Evolutionary conservation across 768 basidiomycete genomes (phyloP).

Genomic region (Pluteus cervinus): DNA sequence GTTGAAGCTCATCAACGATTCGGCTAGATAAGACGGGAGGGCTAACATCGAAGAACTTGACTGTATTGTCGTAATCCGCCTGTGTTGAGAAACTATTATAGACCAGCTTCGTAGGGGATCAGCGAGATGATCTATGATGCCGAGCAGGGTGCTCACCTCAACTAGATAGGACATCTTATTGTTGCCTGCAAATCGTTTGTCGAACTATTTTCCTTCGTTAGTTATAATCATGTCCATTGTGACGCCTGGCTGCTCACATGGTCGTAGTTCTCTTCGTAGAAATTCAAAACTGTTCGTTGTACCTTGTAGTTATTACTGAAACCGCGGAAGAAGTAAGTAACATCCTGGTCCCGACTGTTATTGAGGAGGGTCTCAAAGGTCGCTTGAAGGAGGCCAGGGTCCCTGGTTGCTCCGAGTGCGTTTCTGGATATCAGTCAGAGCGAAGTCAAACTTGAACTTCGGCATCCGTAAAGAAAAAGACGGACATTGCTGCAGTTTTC

Average conservation of each 20-base stretch:
- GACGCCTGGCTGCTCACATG: conserved; percentile 33
- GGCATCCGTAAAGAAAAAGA: too few relatives aligned
- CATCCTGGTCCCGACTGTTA: conserved; percentile 54
- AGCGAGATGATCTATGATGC: too few relatives aligned
- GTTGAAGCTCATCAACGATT: too few relatives aligned
- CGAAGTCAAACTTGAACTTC: neutral
- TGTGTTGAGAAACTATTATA: conserved; percentile 52
- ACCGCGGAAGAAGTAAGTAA: conserved; percentile 57
- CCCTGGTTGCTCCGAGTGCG: conserved; percentile 58
- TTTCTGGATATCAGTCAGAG: conserved; percentile 29
- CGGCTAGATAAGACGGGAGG: too few relatives aligned
- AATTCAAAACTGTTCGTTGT: conserved; percentile 46
- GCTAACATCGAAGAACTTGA: conserved; percentile 71
- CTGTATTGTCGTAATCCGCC: conserved; percentile 56
- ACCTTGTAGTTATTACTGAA: conserved; percentile 50
- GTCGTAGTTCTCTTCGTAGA: conserved; percentile 68
- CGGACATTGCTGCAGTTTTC: conserved; percentile 66
- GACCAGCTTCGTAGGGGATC: too few relatives aligned
- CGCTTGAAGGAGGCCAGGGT: conserved; percentile 50
- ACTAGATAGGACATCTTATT: conserved; percentile 50
- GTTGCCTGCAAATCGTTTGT: conserved; percentile 67
- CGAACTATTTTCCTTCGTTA: too few relatives aligned
- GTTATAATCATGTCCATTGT: too few relatives aligned
- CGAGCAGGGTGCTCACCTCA: too few relatives aligned
- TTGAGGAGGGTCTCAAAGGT: conserved; percentile 60